Base-by-base conservation (phyloP, 2,329 filamentous ascomycete genomes). In the Colletotrichum theobromicola region DNA sequence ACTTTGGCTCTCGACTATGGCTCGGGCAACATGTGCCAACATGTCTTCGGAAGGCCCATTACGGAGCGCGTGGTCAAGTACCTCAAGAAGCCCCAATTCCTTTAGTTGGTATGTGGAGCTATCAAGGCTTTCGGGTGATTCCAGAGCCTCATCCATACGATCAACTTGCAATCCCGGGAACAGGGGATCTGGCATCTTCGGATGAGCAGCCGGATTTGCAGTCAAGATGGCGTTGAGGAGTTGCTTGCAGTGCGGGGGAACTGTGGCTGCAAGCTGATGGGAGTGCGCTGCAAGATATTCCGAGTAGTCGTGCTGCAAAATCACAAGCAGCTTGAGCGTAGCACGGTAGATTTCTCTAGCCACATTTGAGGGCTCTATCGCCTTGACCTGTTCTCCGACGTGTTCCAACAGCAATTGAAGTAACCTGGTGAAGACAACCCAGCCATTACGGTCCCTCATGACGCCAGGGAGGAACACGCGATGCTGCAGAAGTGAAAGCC, bases 211-310 rank as follows among this genome's bases (percentile, higher is more conserved):
- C 28, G 94, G 94, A 76, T 92, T 94, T 9, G 96, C 95, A 76
- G 94, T 94, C 76, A 98, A 89, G 67, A 99, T 92, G 69, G 98
- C 88, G 80, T 98, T 98, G 77, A 96, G 92, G 67, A 98, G 88
- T 83, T 98, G 97, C 18, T 93, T 93, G 84, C 95, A 97, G 80
- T 97, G 94, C 65, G 92, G 91, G 2, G 96, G 94, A 72, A 98
- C 93, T 80, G 91, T 92, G 78, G 94, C 93, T 85, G 93, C 95
- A 67, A 99, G 91, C 78, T 92, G 91, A 78, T 94, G 92, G 81
- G 98, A 94, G 82, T 98, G 95, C 79, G 96, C 94, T 7, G 94
- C 94, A 55, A 99, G 86, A 83, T 98, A 99, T 71, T 98, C 95
- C 0, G 96, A 94, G 84, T 95, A 98, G 83, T 99, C 97, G 81